Base-by-base conservation (phyloP, 139 green algal species). In the Chlorella sp. region DNA sequence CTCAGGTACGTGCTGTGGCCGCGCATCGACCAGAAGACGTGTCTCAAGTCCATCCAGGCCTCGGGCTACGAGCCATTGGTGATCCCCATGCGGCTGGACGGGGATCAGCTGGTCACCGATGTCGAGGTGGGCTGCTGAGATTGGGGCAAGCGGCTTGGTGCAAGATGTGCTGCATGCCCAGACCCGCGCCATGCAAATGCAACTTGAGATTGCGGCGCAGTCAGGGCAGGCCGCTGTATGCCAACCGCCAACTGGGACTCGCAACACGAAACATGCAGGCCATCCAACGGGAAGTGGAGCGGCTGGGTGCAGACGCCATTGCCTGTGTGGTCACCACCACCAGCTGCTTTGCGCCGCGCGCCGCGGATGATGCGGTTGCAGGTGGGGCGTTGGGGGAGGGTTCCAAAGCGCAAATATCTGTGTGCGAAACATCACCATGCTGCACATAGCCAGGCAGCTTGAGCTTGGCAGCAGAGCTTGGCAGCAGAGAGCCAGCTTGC, bases 1-100 rank as follows among this genome's bases (percentile, higher is more conserved):
- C 26, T 0, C 73, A 84, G 88, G 72, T 94, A 92, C 80, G 95
- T 99, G 67, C 41, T 99, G 9, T 99, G 97, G 97, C 91, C 92
- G 17, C 90, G 97, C 24, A 94, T 99, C 26, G 97, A 99, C 87
- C 97, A 99, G 93, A 99, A 99, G 89, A 99, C 96, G 1, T 99
- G 97, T 89, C 84, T 99, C 43, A 99, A 99, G 84, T 85, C 87
- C 40, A 93, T 99, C 34, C 84, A 90, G 0, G 90, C 93, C 16
- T 94, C 94, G 0, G 95, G 95, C 9, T 87, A 95, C n/a, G 83
- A 93, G 62, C 80, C 92, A 24, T 84, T 97, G 72, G 92, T 96
- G n/a, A 56, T 98, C 24, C 65, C 91, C 54, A 89, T 95, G 73
- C 81, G 70, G 36, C 28, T 73, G 38, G 38, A 82, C 40, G 93